Conservation (phyloP, 2,329 filamentous ascomycete species). For the Aspergillus calidoustus region DNA sequence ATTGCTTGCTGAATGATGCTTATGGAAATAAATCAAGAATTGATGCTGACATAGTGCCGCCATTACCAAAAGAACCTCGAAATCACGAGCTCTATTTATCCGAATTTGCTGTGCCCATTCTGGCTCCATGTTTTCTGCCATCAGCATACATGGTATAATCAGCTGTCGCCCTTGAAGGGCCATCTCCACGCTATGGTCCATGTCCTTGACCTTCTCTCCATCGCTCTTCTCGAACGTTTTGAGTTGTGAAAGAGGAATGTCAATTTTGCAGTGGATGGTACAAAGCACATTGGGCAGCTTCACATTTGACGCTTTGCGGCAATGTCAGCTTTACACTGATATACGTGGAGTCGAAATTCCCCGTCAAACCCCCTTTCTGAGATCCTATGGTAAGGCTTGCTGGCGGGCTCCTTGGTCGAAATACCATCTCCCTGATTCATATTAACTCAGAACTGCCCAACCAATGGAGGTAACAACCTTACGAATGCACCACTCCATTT, state of each 20-base stretch:
- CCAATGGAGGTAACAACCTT: background rate
- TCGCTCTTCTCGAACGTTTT: background rate
- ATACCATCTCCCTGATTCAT: constrained; percentile 1
- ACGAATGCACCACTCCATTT: constrained; percentile 8
- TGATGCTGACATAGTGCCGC: background rate
- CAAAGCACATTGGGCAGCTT: background rate
- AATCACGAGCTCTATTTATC: background rate
- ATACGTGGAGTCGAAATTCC: background rate
- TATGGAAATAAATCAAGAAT: background rate
- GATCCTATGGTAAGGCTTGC: background rate
- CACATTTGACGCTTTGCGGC: background rate
- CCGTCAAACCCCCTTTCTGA: background rate
- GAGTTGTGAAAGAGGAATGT: constrained; percentile 1
- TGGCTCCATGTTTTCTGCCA: constrained; percentile 5
- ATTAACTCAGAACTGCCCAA: background rate
- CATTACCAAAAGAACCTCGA: background rate
- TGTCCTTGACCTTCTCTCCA: background rate
- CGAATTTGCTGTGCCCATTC: background rate
- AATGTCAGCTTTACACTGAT: constrained; percentile 6
- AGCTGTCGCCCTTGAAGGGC: constrained; percentile 7
- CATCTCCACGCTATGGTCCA: constrained; percentile 3
- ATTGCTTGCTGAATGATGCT: background rate
- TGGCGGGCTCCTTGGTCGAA: background rate
- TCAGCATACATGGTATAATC: constrained; percentile 6
- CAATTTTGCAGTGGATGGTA: background rate